phyloP scores from a whole-genome alignment of 2,329 filamentous ascomycete species.

The Scedosporium aurantiacum region DNA sequence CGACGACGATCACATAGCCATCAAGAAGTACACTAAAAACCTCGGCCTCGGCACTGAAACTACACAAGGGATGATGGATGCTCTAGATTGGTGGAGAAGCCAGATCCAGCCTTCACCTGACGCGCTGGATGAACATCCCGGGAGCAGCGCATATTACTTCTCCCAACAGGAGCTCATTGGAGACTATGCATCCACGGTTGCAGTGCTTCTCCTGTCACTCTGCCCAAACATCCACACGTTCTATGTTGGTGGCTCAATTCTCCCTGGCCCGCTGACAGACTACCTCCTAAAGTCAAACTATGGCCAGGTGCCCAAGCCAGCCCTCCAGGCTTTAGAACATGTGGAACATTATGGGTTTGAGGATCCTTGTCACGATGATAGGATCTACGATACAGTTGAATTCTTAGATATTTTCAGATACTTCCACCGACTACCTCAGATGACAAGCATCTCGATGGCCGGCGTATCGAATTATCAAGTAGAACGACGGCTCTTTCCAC shows the following conservation, averaged over 20 bases:
- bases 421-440: constrained; percentile 10
- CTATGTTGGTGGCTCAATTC: background rate
- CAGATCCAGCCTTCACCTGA: background rate
- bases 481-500: constrained; percentile 3
- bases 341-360: background rate
- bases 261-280: background rate
- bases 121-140: background rate
- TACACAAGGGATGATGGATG: background rate
- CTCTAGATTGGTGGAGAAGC: background rate
- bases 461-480: constrained; percentile 8
- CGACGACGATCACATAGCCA: background rate
- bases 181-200: constrained; percentile 3
- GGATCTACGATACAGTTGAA: constrained; percentile 1
- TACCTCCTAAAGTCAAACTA: constrained; percentile 9
- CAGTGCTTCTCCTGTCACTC: background rate
- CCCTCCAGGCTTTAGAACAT: constrained; percentile 4
- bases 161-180: background rate
- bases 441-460: constrained; percentile 6
- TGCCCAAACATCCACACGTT: constrained; percentile 5
- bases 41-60: background rate
- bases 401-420: constrained; percentile 6
- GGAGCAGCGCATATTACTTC: background rate
- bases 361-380: background rate
- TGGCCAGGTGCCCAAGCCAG: constrained; percentile 1
- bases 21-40: background rate